Base-by-base conservation (phyloP, 768 basidiomycete species). In the Lactarius deliciosus region DNA sequence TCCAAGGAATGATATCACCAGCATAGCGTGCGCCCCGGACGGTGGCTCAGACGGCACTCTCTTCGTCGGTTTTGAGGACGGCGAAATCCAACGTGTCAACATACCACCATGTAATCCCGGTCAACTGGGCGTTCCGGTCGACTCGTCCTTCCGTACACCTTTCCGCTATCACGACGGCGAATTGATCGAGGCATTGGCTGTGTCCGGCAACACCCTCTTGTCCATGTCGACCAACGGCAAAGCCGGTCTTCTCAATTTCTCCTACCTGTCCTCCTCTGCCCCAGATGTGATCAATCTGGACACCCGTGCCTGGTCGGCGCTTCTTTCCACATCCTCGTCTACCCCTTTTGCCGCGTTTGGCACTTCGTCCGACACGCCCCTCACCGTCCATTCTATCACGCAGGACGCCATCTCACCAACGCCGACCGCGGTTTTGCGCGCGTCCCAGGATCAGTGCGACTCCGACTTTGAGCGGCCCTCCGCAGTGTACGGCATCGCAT, bases 401-500 rank as follows among this genome's bases (percentile, higher is more conserved):
- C 77, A 82, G 54, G 79, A 80, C 25, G 77, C 76, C 0, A 69
- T 91, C n/a, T 79, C 81, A 5, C 64, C 75, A 13, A 74, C 71
- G 1, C 86, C 91, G 7, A 78, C 79, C 53, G 79, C 82, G 55
- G 73, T 81, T 65, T 79, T 91, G 57, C 78, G 79, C 61, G 77
- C 82, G 8, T 71, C 75, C 34, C 73, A 76, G 61, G 68, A 73
- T 40, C 63, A 67, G 64, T 71, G 65, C 15, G 71, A 60, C 58
- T 68, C 50, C 8, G 54, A 60, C 59, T 68, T 36, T 13, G 47
- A 65, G 57, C 65, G 62, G 50, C 72, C 75, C 4, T 83, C 86
- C 40, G 89, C 91, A 1, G 92, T 92, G 11, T 93, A 92, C 77
- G 88, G 84, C 53, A 83, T 94, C 73, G 78, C 85, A 9, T 79